Conservation (phyloP, 768 basidiomycete genomes). For the Psilocybe cyanescens region DNA sequence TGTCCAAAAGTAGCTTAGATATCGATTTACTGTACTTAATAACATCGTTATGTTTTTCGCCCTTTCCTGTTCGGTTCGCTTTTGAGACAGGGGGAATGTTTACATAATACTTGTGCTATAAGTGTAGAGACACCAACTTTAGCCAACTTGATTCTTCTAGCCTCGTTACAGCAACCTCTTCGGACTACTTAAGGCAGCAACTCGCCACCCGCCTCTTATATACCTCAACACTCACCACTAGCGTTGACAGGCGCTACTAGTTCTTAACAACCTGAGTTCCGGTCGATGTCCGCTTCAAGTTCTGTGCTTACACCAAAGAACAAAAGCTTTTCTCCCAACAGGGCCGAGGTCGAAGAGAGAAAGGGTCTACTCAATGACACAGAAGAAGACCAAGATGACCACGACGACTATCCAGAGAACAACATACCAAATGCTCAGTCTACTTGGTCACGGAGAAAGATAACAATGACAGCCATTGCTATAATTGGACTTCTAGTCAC, state of each 20-base stretch:
- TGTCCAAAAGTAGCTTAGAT: background rate
- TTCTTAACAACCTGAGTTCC: background rate
- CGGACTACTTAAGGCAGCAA: too few species aligned
- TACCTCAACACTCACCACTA: background rate
- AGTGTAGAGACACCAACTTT: background rate
- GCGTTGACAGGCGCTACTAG: background rate
- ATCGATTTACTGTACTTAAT: background rate
- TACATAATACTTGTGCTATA: background rate
- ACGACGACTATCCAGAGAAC: conserved; percentile 28
- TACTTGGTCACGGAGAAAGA: conserved; percentile 42
- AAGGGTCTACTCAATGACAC: conserved; percentile 39
- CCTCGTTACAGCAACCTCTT: too few species aligned
- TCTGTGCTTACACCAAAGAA: conserved; percentile 6
- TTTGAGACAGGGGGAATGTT: background rate
- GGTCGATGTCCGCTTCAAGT: conserved; percentile 2
- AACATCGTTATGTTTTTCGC: background rate
- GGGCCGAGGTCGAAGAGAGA: conserved; percentile 35
- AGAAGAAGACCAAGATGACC: conserved; percentile 23
- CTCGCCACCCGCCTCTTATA: background rate
- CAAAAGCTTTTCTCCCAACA: background rate
- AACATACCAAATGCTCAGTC: conserved; percentile 10
- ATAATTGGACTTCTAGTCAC: conserved; percentile 47
- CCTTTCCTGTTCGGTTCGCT: too few species aligned
- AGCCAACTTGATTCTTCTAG: background rate
- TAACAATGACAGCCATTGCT: conserved; percentile 38